Evolutionary conservation across 305 asterid species (phyloP).

Genomic region (Solanum chacoense): DNA sequence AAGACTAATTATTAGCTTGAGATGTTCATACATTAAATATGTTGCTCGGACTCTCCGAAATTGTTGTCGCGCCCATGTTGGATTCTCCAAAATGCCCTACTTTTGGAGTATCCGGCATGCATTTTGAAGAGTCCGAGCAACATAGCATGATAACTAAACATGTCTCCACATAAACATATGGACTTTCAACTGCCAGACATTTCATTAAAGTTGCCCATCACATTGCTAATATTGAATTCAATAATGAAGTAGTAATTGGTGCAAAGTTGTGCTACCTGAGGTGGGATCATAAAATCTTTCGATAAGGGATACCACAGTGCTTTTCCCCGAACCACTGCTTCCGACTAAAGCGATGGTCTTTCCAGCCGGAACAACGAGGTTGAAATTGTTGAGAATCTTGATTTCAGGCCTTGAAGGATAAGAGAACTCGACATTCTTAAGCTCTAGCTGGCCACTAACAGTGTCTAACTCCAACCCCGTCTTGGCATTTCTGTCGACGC

Average conservation of each 20-base stretch:
- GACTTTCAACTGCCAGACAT: slow-evolving; percentile 4
- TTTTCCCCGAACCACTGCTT: slow-evolving; percentile 99
- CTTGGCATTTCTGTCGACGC: slow-evolving; percentile 38
- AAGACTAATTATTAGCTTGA: slow-evolving; percentile 7
- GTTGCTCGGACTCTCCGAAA: neutral
- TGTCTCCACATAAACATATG: neutral
- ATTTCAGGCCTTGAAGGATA: slow-evolving; percentile 93
- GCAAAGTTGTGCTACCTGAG: slow-evolving; percentile 42
- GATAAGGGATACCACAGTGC: slow-evolving; percentile 93
- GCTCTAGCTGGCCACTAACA: slow-evolving; percentile 72
- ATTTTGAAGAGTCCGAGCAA: neutral
- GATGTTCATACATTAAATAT: neutral
- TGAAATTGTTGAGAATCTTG: slow-evolving; percentile 51
- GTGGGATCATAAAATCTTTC: slow-evolving; percentile 95
- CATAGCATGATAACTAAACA: neutral
- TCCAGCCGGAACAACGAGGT: slow-evolving; percentile 75
- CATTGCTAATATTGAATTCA: neutral
- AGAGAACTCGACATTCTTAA: slow-evolving; percentile 62
- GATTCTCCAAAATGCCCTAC: neutral
- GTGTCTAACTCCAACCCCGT: slow-evolving; percentile 69
- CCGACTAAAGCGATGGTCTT: slow-evolving; percentile 93
- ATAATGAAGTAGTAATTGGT: neutral
- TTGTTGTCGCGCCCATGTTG: neutral
- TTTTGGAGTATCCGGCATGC: neutral
- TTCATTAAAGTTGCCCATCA: neutral